These are phyloP conservation scores for Heritiera fomes DNA, from an alignment of 345 rosid species.

Conservation along the genomic window DNA sequence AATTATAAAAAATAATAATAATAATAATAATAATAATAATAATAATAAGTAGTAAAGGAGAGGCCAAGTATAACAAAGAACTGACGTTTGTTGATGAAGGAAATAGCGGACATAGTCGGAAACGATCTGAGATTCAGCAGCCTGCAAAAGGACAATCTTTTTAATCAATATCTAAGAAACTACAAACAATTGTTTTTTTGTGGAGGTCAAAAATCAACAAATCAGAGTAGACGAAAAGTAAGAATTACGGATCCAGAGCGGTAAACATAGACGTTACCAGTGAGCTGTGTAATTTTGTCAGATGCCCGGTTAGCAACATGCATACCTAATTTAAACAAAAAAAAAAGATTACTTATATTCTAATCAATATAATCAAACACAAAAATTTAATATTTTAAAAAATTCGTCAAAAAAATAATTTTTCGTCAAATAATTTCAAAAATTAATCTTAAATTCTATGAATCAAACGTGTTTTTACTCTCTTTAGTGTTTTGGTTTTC, in stretches of 20 bases:
- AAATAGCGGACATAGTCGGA: constrained; percentile 94
- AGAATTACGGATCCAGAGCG: constrained; percentile 96
- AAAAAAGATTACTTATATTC: neutral
- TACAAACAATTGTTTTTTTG: neutral
- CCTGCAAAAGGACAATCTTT: constrained; percentile 44
- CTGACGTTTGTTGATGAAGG: constrained; percentile 99
- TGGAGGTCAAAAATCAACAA: neutral
- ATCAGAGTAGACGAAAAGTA: neutral
- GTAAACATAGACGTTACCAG: constrained; percentile 91
- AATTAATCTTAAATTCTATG: no score
- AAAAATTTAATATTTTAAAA: no score
- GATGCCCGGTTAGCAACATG: constrained; percentile 94
- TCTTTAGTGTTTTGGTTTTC: no score
- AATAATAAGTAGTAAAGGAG: no score
- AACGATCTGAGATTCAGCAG: constrained; percentile 95
- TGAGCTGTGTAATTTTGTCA: constrained; percentile 90
- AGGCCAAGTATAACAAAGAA: constrained; percentile 6
- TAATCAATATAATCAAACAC: no score
- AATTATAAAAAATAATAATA: no score
- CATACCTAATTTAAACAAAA: constrained; percentile 47
- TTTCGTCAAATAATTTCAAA: no score
- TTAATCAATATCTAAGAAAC: no score
- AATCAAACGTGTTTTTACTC: no score
- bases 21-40: no score
- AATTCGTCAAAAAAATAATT: no score